Conservation (phyloP, 169 alveolate genomes). For the Plasmodium relictum region DNA sequence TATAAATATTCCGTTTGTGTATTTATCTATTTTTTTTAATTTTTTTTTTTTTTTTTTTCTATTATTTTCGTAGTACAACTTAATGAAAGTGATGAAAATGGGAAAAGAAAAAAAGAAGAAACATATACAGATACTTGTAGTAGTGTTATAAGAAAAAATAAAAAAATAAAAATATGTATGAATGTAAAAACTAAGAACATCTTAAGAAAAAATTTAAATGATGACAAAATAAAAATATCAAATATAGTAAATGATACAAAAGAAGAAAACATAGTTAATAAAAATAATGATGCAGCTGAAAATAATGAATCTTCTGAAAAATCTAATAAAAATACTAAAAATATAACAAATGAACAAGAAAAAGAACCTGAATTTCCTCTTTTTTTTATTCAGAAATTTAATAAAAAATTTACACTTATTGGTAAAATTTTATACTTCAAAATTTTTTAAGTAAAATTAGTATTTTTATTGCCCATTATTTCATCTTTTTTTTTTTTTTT, state of each 20-base stretch:
- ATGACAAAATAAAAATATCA: neutral
- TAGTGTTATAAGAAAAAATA: conserved; percentile 34
- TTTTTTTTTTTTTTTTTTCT: too few species aligned
- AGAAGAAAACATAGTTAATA: neutral
- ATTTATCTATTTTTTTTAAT: too few species aligned
- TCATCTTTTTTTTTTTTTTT: conserved; percentile 7
- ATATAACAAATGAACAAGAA: neutral
- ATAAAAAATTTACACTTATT: conserved; percentile 27
- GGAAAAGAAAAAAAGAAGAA: conserved; percentile 32
- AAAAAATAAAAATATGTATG: conserved; percentile 66
- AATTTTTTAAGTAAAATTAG: too few species aligned
- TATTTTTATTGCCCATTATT: too few species aligned
- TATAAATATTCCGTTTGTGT: too few species aligned
- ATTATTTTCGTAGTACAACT: conserved; percentile 2
- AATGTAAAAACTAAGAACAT: conserved; percentile 27
- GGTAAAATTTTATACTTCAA: too few species aligned
- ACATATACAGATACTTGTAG: conserved; percentile 27
- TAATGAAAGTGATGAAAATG: conserved; percentile 7
- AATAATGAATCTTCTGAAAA: neutral
- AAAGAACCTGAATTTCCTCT: conserved; percentile 80
- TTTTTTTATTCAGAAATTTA: conserved; percentile 79
- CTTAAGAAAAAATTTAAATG: neutral
- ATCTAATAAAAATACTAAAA: neutral
- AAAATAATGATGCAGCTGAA: conserved; percentile 3
- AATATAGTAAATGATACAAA: conserved; percentile 10